Percentiles rank a stretch among this genome's conserved stretches.
phyloP scores from a whole-genome alignment of 2,329 filamentous ascomycete genomes.

The Trichoderma guizhouense region DNA sequence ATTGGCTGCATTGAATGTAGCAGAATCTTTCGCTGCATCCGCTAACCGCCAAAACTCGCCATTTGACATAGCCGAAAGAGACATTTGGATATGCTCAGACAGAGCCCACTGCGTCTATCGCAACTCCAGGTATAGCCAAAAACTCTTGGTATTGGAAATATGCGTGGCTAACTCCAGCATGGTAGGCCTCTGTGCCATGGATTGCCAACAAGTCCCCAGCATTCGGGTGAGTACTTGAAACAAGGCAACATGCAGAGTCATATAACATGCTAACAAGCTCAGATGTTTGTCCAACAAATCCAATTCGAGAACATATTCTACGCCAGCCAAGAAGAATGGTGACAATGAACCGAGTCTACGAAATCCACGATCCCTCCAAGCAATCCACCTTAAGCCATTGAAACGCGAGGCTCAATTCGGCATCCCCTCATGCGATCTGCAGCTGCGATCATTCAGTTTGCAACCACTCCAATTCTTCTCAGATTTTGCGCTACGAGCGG shows the following conservation, averaged over 20 bases:
- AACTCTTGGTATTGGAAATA: not conserved
- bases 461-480: slow-evolving; percentile 91
- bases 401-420: slow-evolving; percentile 71
- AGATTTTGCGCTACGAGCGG: slow-evolving; percentile 90
- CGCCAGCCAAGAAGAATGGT: slow-evolving; percentile 1
- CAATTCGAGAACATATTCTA: not conserved
- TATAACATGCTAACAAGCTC: not conserved
- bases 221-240: slow-evolving; percentile 1
- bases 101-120: slow-evolving; percentile 26
- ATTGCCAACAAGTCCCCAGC: not conserved
- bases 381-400: slow-evolving; percentile 80
- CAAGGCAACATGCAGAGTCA: not conserved
- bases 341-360: slow-evolving; percentile 37
- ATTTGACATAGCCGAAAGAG: not conserved
- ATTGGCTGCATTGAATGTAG: not conserved
- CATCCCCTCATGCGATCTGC: slow-evolving; percentile 83
- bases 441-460: slow-evolving; percentile 85
- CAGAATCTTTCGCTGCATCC: slow-evolving; percentile 5
- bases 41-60: not conserved
- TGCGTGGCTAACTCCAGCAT: not conserved
- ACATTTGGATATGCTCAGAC: slow-evolving; percentile 28
- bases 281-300: not conserved
- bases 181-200: slow-evolving; percentile 11
- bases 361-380: slow-evolving; percentile 76
- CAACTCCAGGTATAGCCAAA: slow-evolving; percentile 25